phyloP scores from a whole-genome alignment of 345 rosid species.

The Balakata baccata region DNA sequence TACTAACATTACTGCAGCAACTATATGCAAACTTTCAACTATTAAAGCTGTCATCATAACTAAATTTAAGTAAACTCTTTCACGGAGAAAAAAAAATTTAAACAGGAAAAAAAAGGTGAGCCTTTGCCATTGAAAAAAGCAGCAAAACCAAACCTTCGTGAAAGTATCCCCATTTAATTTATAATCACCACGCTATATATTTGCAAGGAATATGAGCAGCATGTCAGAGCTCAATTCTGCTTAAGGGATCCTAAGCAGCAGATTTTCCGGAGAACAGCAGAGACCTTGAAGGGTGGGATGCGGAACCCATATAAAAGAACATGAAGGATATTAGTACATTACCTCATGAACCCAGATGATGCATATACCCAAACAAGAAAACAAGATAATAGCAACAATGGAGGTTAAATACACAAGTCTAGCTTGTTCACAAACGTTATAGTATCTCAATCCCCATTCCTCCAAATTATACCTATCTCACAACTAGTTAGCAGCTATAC shows the following conservation, averaged over 20 bases:
- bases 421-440: neutral
- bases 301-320: constrained; percentile 21
- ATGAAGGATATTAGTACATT: neutral
- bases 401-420: neutral
- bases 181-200: neutral
- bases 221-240: constrained; percentile 16
- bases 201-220: constrained; percentile 22
- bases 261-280: constrained; percentile 19
- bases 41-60: neutral
- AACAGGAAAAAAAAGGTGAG: neutral
- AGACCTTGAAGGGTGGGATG: constrained; percentile 9
- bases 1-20: constrained; percentile 48
- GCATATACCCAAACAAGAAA: neutral
- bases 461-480: no score
- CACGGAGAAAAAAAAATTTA: neutral
- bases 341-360: neutral
- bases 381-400: neutral
- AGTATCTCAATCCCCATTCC: no score
- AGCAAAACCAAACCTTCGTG: constrained; percentile 54
- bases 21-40: constrained; percentile 3
- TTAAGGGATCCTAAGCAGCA: constrained; percentile 11
- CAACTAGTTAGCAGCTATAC: no score
- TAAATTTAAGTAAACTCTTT: neutral
- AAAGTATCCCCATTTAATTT: constrained; percentile 51
- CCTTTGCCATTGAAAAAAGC: neutral